A percentile compares a stretch with the other conserved stretches of the same genome.
phyloP scores from a whole-genome alignment of 2,329 filamentous ascomycete species.

The Trichoderma lentiforme region DNA sequence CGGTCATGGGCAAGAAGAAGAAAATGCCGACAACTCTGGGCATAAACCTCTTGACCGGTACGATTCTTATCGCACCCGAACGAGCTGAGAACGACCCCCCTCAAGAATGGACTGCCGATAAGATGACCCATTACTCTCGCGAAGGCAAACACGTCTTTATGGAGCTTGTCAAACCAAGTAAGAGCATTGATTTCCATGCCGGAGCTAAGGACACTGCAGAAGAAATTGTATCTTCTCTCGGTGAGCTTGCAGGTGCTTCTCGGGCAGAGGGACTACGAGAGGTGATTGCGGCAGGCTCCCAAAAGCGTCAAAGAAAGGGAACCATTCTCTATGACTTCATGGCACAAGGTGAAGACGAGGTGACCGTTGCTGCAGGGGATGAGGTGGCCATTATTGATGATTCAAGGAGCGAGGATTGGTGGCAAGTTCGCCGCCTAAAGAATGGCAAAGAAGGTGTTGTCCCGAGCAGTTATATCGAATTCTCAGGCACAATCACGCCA shows the following conservation, averaged over 20 bases:
- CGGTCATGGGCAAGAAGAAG: conserved; percentile 94
- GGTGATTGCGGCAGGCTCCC: conserved; percentile 75
- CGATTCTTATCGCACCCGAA: conserved; percentile 87
- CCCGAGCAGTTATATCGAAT: conserved; percentile 91
- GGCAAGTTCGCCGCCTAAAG: conserved; percentile 87
- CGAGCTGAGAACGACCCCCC: conserved; percentile 77
- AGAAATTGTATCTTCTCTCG: conserved; percentile 84
- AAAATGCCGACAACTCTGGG: conserved; percentile 97
- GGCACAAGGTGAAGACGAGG: conserved; percentile 94
- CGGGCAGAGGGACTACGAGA: conserved; percentile 81
- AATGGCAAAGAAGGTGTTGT: conserved; percentile 95
- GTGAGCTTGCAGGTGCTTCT: conserved; percentile 82
- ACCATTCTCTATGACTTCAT: conserved; percentile 91
- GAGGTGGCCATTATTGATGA: conserved; percentile 91
- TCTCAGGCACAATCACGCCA: conserved; percentile 64
- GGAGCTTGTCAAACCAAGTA: conserved; percentile 86
- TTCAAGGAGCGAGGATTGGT: conserved; percentile 94
- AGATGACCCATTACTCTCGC: conserved; percentile 94
- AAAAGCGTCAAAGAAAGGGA: conserved; percentile 71
- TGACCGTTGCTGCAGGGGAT: conserved; percentile 84
- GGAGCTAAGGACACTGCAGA: conserved; percentile 95
- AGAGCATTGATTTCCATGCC: conserved; percentile 94
- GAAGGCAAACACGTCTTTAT: conserved; percentile 98
- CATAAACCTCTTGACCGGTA: conserved; percentile 84
- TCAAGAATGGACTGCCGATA: conserved; percentile 91